Evolutionary conservation across 352 stramenopile species (phyloP).

Genomic region (Elongisporangium prolatum): DNA sequence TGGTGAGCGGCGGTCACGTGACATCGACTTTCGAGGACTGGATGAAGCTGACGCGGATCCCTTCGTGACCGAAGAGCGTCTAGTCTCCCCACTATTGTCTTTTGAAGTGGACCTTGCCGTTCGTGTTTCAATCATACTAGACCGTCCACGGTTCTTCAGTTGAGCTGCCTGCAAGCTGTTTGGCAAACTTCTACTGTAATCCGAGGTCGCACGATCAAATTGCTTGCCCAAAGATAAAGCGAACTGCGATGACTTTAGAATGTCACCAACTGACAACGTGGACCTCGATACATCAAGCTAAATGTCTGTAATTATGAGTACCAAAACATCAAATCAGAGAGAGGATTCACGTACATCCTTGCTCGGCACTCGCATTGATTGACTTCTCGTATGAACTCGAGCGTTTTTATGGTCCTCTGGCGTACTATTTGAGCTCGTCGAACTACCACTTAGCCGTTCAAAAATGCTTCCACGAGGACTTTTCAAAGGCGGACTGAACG

Average conservation of each 20-base stretch:
- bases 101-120: background rate
- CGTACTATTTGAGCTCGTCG: slow-evolving; percentile 12
- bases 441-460: slow-evolving; percentile 29
- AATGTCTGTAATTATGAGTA: slow-evolving; percentile 7
- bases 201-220: slow-evolving; percentile 10
- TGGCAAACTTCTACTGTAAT: slow-evolving; percentile 17
- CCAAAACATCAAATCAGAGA: background rate
- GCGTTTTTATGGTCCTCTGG: background rate
- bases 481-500: slow-evolving; percentile 25
- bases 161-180: slow-evolving; percentile 1
- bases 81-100: background rate
- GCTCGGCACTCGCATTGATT: slow-evolving; percentile 1
- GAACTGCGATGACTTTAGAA: slow-evolving; percentile 44
- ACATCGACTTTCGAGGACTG: background rate
- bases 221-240: slow-evolving; percentile 10
- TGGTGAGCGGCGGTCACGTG: background rate
- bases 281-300: slow-evolving; percentile 12
- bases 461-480: slow-evolving; percentile 36
- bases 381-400: slow-evolving; percentile 19
- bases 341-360: slow-evolving; percentile 25
- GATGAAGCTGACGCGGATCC: background rate
- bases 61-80: background rate
- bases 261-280: slow-evolving; percentile 25
- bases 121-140: background rate
- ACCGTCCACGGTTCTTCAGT: background rate